Conservation (phyloP, 306 rosid genomes). For the Oemleria cerasiformis region DNA sequence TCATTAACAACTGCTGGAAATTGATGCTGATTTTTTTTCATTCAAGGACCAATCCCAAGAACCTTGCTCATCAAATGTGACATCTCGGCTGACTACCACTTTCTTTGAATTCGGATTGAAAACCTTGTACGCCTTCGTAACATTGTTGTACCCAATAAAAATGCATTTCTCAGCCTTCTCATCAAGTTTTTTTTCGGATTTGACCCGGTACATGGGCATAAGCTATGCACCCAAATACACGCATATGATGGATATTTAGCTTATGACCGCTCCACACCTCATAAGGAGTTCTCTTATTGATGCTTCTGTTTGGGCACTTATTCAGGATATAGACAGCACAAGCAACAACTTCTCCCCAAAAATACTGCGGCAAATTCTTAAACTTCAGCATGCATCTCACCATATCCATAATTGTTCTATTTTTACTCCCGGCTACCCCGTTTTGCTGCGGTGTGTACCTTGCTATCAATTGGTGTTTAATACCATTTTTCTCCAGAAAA, state of each 20-base stretch:
- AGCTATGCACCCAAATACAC: background rate
- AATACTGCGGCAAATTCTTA: background rate
- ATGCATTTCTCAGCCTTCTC: background rate
- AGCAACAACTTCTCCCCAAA: background rate
- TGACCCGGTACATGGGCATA: background rate
- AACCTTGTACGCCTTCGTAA: background rate
- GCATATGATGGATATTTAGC: background rate
- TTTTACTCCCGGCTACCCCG: background rate
- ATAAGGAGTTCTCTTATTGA: background rate
- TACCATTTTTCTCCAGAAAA: background rate
- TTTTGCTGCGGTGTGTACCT: background rate
- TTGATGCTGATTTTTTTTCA: background rate
- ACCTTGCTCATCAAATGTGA: constrained; percentile 1
- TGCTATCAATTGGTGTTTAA: background rate
- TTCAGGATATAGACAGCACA: background rate
- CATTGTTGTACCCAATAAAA: background rate
- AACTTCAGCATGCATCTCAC: background rate
- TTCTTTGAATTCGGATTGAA: background rate
- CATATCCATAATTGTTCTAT: background rate
- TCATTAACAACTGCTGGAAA: no score
- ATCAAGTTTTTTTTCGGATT: background rate
- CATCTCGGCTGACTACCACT: background rate
- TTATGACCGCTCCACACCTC: background rate
- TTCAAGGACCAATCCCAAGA: background rate
- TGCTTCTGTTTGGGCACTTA: background rate